Conservation (phyloP, 2,329 filamentous ascomycete species). For the Leptographium galeiforme region DNA sequence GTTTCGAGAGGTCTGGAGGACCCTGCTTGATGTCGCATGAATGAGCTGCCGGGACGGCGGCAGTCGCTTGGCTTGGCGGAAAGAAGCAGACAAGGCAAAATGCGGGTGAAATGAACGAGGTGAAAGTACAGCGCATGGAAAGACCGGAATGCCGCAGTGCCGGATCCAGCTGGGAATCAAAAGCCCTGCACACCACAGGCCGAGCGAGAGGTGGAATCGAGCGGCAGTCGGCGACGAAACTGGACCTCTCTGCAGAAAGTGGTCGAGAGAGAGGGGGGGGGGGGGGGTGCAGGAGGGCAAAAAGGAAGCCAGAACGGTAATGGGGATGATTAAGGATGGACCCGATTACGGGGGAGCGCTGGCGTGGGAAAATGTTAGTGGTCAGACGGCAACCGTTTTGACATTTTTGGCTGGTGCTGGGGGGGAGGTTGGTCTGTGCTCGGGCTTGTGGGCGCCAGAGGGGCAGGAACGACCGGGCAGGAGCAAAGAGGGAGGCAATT, state of each 20-base stretch:
- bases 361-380: neutral
- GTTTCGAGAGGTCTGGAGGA: slow-evolving; percentile 28
- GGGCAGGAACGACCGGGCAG: neutral
- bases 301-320: neutral
- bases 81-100: neutral
- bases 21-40: slow-evolving; percentile 36
- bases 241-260: no score
- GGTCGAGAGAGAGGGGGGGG: no score
- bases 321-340: neutral
- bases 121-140: no score
- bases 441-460: neutral
- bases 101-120: neutral
- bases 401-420: neutral
- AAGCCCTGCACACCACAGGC: no score
- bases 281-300: neutral
- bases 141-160: neutral
- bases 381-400: neutral
- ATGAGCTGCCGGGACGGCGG: slow-evolving; percentile 11
- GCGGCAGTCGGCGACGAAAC: no score
- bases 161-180: neutral
- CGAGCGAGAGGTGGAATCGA: no score
- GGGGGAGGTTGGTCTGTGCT: neutral
- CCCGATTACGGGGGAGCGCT: neutral
- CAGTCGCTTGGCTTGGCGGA: neutral
- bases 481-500: no score